Evolutionary conservation across 2,329 filamentous ascomycete genomes (phyloP).

Genomic region (Nannizziopsis barbatae): DNA sequence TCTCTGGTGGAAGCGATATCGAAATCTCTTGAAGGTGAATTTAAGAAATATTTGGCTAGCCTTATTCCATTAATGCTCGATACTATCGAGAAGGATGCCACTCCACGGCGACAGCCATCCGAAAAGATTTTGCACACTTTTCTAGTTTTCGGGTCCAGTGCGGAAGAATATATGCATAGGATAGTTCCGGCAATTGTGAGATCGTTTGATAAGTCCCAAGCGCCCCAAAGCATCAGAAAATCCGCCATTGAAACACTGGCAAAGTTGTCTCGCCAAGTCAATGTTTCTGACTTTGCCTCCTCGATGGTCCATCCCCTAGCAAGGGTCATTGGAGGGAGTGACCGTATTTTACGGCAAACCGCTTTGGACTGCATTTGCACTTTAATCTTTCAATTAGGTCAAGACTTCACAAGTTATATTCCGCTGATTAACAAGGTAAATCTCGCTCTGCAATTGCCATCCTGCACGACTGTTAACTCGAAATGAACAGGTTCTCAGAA

Average conservation of each 20-base stretch:
- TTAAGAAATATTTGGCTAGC: conserved; percentile 87
- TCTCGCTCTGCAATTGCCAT: neutral
- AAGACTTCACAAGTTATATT: conserved; percentile 90
- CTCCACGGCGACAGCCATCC: conserved; percentile 64
- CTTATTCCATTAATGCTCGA: conserved; percentile 89
- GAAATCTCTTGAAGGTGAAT: conserved; percentile 87
- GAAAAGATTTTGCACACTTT: conserved; percentile 91
- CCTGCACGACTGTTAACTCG: conserved; percentile 8
- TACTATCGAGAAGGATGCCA: conserved; percentile 75
- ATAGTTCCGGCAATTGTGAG: conserved; percentile 93
- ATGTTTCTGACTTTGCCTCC: conserved; percentile 91
- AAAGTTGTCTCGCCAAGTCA: conserved; percentile 88
- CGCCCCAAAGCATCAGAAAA: conserved; percentile 68
- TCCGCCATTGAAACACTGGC: conserved; percentile 89
- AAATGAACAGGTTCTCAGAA: conserved; percentile 50
- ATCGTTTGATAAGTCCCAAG: conserved; percentile 80
- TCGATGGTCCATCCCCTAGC: conserved; percentile 92
- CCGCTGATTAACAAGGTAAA: conserved; percentile 76
- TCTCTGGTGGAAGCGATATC: conserved; percentile 89
- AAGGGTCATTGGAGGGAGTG: conserved; percentile 62
- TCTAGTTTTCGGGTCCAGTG: conserved; percentile 86
- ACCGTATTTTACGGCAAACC: conserved; percentile 62
- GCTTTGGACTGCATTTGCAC: conserved; percentile 91
- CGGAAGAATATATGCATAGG: conserved; percentile 97
- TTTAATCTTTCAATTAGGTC: conserved; percentile 87